Percentiles rank a stretch among this genome's conserved stretches.
Conservation (phyloP, 2,329 filamentous ascomycete species). For the Phyllosticta citribraziliensis region DNA sequence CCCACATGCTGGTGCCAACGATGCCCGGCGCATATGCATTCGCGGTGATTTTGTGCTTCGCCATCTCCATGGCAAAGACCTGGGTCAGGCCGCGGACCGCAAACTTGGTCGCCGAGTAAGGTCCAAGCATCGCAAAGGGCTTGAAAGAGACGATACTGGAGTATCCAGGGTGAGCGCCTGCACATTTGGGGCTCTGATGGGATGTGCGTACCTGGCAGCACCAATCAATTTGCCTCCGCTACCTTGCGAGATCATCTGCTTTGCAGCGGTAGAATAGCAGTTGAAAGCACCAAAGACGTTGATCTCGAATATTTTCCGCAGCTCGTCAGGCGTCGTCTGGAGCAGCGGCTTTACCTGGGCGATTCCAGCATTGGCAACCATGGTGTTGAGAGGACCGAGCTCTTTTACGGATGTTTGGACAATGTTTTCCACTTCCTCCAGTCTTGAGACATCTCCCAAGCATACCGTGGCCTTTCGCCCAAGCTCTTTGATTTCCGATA, state of each 20-base stretch:
- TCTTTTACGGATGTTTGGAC: constrained; percentile 43
- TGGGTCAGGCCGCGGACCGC: constrained; percentile 58
- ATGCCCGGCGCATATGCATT: constrained; percentile 61
- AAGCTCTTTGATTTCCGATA: constrained; percentile 40
- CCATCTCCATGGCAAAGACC: constrained; percentile 57
- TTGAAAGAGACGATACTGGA: constrained; percentile 49
- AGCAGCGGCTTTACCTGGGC: constrained; percentile 47
- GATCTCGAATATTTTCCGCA: constrained; percentile 51
- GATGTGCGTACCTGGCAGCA: constrained; percentile 31
- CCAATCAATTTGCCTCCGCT: constrained; percentile 41
- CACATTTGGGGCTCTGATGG: not conserved
- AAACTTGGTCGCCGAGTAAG: constrained; percentile 57
- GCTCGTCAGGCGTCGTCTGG: constrained; percentile 47
- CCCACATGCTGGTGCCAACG: constrained; percentile 60
- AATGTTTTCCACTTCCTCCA: constrained; percentile 43
- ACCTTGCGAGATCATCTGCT: constrained; percentile 55
- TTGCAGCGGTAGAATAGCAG: constrained; percentile 53
- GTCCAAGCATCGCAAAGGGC: constrained; percentile 47
- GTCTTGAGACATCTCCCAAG: constrained; percentile 52
- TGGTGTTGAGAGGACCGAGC: constrained; percentile 43
- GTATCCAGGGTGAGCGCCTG: not conserved
- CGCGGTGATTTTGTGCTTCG: constrained; percentile 53
- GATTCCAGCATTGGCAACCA: constrained; percentile 55
- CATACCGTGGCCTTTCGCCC: constrained; percentile 46
- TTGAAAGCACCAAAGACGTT: constrained; percentile 58